Evolutionary conservation across 306 rosid species (phyloP), one percentile per base, ranked within the genome.

Genomic region (Castanea mollissima): DNA sequence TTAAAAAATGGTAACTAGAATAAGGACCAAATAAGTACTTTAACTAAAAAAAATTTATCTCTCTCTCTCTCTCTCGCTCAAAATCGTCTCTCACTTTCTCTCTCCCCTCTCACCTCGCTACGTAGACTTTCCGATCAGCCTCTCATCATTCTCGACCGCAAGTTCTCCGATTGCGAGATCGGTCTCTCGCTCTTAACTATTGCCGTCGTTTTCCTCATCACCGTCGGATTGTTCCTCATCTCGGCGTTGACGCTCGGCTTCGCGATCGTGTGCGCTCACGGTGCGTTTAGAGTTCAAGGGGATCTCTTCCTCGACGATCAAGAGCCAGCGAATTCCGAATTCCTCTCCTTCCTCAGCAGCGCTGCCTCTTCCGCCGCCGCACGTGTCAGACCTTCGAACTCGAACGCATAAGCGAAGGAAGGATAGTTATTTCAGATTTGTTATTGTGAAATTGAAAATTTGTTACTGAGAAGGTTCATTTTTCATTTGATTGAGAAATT

Each of bases 301-400:
- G 99, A 94, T 54, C 81, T 92, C 79, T 94, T 94, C 78, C 92
- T 92, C 4, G 97, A 94, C 74, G 93, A 94, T 13, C 97, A 92
- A 56, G 99, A 91, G 85, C 94, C 94, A 0, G 74, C 41, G 20
- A 90, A 81, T 78, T 38, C 92, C 18, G 97, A 95, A 12, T 86
- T 94, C 54, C 90, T 94, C 32, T 92, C 97, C 2, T 94, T 94
- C 90, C 91, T 92, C 2, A 97, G 95, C 1, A 87, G 91, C 1
- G 93, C 97, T 5, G 90, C 98, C 51, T 57, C 89, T 31, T 77
- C 92, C 4, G 88, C 86, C 1, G 93, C 84, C 1, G 76, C 88
- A 92, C 0, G 2, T 35, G 41, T 6, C 2, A 1, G 8, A 5
- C 41, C 41, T 35, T 35, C 1, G 41, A 0, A 5, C 41, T 35